These are phyloP conservation scores for Alternaria infectoria DNA, from an alignment of 2,329 filamentous ascomycete genomes.

Conservation along the genomic window DNA sequence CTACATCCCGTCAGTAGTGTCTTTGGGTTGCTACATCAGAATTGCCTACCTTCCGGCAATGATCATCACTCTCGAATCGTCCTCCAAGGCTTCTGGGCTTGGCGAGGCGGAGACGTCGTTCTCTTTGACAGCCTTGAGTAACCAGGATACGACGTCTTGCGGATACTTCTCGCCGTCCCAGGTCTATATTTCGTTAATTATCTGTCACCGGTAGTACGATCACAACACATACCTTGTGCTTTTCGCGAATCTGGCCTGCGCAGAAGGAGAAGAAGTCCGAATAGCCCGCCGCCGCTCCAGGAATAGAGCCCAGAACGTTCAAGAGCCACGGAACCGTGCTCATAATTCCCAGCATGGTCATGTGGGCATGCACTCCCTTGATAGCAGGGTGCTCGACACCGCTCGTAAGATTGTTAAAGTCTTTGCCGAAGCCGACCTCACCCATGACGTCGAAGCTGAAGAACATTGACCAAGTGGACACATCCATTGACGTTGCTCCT, in stretches of 20 bases:
- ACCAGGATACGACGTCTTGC: slow-evolving; percentile 50
- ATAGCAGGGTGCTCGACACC: slow-evolving; percentile 42
- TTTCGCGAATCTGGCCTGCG: slow-evolving; percentile 37
- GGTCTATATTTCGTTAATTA: slow-evolving; percentile 9
- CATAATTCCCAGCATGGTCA: slow-evolving; percentile 43
- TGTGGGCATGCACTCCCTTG: slow-evolving; percentile 44
- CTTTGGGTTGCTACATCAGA: background rate
- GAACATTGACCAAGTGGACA: slow-evolving; percentile 33
- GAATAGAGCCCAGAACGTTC: slow-evolving; percentile 39
- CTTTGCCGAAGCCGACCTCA: slow-evolving; percentile 34
- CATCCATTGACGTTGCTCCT: slow-evolving; percentile 27
- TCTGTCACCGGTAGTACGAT: background rate
- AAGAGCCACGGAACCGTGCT: slow-evolving; percentile 47
- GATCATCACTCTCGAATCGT: slow-evolving; percentile 45
- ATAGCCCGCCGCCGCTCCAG: slow-evolving; percentile 36
- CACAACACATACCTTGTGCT: slow-evolving; percentile 32
- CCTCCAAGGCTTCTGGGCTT: slow-evolving; percentile 34
- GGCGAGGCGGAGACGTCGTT: slow-evolving; percentile 46
- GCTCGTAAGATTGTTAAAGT: slow-evolving; percentile 31
- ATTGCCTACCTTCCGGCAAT: slow-evolving; percentile 39
- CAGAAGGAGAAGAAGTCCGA: slow-evolving; percentile 41
- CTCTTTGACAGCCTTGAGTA: slow-evolving; percentile 49
- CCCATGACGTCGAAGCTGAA: slow-evolving; percentile 43
- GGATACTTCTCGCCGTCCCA: slow-evolving; percentile 35
- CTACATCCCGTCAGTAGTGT: slow-evolving; percentile 19